Evolutionary conservation across 2,329 filamentous ascomycete genomes (phyloP).

Genomic region (Fusarium euwallaceae): DNA sequence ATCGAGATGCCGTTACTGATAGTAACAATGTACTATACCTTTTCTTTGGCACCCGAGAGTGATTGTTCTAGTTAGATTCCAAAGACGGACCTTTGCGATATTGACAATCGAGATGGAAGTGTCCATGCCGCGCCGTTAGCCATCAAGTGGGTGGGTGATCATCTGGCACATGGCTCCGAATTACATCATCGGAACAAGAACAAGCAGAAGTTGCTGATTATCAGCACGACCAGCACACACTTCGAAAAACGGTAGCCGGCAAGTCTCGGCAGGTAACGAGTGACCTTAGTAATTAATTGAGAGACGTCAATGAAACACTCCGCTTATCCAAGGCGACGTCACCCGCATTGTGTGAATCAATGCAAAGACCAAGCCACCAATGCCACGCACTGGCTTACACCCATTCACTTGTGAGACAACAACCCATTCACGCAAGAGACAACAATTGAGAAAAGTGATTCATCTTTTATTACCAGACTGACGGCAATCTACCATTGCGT

Average conservation of each 20-base stretch:
- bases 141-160: not conserved
- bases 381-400: not conserved
- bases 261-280: not conserved
- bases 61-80: not conserved
- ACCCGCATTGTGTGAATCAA: not conserved
- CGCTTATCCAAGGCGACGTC: not conserved
- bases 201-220: not conserved
- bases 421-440: not conserved
- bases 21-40: not conserved
- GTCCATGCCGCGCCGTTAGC: not conserved
- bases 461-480: conserved; percentile 6
- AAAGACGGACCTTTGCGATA: not conserved
- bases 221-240: not conserved
- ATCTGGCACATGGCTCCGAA: not conserved
- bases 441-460: not conserved
- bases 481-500: not conserved
- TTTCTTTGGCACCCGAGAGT: not conserved
- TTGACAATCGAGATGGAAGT: not conserved
- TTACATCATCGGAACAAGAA: not conserved
- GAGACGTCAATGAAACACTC: not conserved
- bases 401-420: not conserved
- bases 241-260: not conserved
- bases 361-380: not conserved
- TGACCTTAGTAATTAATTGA: not conserved
- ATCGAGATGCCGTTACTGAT: not conserved